Evolutionary conservation across 1,284 basidiomycete genomes (phyloP).

Genomic region (Ganoderma lingzhi): DNA sequence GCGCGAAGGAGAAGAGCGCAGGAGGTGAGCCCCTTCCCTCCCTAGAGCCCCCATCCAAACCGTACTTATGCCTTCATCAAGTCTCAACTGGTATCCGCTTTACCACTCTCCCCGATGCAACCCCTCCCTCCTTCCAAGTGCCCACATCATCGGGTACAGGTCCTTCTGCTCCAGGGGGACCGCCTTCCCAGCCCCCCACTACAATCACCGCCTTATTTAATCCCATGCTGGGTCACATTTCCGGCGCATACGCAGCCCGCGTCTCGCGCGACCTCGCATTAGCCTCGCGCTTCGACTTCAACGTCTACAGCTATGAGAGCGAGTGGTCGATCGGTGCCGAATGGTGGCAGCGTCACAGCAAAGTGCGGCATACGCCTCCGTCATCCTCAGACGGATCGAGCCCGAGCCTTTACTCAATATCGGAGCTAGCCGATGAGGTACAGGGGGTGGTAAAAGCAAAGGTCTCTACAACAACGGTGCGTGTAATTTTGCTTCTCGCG

Average conservation of each 20-base stretch:
- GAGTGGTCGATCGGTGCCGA: constrained; percentile 96
- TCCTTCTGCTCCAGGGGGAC: constrained; percentile 40
- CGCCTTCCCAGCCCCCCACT: constrained; percentile 82
- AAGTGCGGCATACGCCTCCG: constrained; percentile 26
- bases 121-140: constrained; percentile 67
- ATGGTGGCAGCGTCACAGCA: constrained; percentile 83
- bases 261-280: constrained; percentile 89
- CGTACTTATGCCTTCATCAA: constrained; percentile 41
- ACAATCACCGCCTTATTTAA: constrained; percentile 96
- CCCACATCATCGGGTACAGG: constrained; percentile 49
- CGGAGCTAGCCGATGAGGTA: constrained; percentile 53
- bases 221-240: constrained; percentile 95
- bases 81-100: constrained; percentile 95
- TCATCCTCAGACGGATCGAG: constrained; percentile 19
- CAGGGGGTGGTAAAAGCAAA: constrained; percentile 90
- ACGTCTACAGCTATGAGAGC: constrained; percentile 96
- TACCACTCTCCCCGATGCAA: constrained; percentile 85
- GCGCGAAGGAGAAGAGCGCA: constrained; percentile 91
- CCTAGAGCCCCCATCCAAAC: constrained; percentile 7
- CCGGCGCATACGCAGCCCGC: constrained; percentile 90
- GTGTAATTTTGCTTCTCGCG: constrained; percentile 36
- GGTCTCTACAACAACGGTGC: constrained; percentile 86
- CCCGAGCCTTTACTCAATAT: constrained; percentile 23
- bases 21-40: constrained; percentile 68
- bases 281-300: constrained; percentile 94